A percentile compares a stretch with the other conserved stretches of the same genome.
Conservation (phyloP, 139 green algal genomes). For the Parachlorella kessleri region DNA sequence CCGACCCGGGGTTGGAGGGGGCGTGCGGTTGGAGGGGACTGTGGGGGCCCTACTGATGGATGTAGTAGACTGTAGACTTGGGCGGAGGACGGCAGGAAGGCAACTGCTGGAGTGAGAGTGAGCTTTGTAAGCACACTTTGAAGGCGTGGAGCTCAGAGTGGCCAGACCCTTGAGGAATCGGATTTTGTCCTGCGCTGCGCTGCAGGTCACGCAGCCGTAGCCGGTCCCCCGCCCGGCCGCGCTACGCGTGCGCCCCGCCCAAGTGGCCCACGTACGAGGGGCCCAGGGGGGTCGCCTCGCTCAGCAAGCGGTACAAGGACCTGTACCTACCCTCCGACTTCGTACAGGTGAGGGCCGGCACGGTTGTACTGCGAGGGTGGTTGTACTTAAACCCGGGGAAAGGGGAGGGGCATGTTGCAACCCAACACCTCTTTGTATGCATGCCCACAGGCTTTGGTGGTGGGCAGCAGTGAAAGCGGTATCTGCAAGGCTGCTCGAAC, state of each 20-base stretch:
- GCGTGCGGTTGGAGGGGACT: neutral
- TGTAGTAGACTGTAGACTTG: too few relatives aligned
- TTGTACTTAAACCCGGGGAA: too few relatives aligned
- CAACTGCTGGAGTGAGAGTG: neutral
- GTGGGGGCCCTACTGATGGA: neutral
- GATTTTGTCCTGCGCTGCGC: neutral
- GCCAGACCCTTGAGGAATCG: neutral
- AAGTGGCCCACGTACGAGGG: conserved; percentile 42
- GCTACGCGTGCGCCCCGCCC: conserved; percentile 45
- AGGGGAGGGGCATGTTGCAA: too few relatives aligned
- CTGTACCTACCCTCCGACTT: conserved; percentile 67
- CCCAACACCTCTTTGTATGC: too few relatives aligned
- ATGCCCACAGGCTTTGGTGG: too few relatives aligned
- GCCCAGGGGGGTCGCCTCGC: conserved; percentile 33
- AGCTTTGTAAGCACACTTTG: neutral
- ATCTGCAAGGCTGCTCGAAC: too few relatives aligned
- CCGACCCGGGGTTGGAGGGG: neutral
- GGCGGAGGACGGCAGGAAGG: neutral
- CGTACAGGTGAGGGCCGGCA: conserved; percentile 13
- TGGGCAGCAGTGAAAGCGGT: too few relatives aligned
- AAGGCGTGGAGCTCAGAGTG: neutral
- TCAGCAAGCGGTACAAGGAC: conserved; percentile 64
- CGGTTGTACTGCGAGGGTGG: neutral
- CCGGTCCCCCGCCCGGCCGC: conserved; percentile 10
- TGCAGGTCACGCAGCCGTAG: conserved; percentile 19